Conservation (phyloP, 2,329 filamentous ascomycete species). For the Macrophomina pseudophaseolina region DNA sequence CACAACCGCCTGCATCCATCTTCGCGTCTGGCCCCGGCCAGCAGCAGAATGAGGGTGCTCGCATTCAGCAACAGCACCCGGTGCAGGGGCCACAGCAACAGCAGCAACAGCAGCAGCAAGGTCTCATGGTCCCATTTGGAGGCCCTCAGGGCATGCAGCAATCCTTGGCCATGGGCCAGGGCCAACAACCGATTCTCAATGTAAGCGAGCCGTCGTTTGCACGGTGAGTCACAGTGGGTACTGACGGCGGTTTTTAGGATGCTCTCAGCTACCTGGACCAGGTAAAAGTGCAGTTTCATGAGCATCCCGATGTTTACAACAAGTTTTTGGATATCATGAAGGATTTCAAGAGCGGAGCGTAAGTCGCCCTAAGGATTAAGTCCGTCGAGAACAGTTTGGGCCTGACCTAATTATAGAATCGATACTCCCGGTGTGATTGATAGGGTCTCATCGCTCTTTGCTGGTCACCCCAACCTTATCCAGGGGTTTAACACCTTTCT, state of each 20-base stretch:
- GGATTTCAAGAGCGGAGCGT: constrained; percentile 98
- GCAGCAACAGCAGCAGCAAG: constrained; percentile 57
- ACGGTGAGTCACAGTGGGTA: constrained; percentile 17
- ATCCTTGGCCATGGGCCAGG: constrained; percentile 69
- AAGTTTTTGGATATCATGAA: constrained; percentile 99
- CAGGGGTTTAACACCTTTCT: constrained; percentile 99
- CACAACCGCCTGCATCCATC: constrained; percentile 61
- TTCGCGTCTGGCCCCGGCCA: constrained; percentile 73
- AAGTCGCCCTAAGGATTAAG: constrained; percentile 46
- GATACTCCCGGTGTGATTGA: constrained; percentile 98
- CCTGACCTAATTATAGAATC: constrained; percentile 61
- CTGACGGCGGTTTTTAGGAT: constrained; percentile 54
- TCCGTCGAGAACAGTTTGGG: not conserved
- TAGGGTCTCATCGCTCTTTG: constrained; percentile 92
- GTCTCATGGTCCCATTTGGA: constrained; percentile 57
- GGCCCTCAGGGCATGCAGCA: constrained; percentile 45
- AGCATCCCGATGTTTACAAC: constrained; percentile 97
- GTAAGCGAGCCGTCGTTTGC: constrained; percentile 48
- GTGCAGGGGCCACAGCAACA: constrained; percentile 56
- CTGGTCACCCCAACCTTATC: constrained; percentile 91
- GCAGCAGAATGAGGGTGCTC: constrained; percentile 61
- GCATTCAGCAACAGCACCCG: constrained; percentile 62
- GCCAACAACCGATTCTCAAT: constrained; percentile 83
- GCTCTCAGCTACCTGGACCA: constrained; percentile 96
- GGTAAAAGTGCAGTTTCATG: constrained; percentile 96